These are phyloP conservation scores for Jacaranda copaia DNA, from an alignment of 257 asterid genomes.

Conservation along the genomic window DNA sequence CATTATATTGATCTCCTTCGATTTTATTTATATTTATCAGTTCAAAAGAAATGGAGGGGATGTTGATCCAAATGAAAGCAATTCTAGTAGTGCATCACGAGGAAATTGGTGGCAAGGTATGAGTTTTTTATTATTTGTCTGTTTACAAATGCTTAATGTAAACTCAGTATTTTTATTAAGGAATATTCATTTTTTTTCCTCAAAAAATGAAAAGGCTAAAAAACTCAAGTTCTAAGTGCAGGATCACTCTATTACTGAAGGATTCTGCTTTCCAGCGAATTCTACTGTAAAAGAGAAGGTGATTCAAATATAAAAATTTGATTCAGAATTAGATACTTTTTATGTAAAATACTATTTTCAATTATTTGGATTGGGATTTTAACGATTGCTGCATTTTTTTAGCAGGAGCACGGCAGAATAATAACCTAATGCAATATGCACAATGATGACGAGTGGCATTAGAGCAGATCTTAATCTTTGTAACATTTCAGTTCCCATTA, in stretches of 20 bases:
- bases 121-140: neutral
- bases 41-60: constrained; percentile 57
- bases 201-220: neutral
- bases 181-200: neutral
- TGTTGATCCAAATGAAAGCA: constrained; percentile 59
- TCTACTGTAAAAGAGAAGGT: constrained; percentile 24
- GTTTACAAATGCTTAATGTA: neutral
- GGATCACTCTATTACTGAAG: constrained; percentile 78
- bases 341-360: neutral
- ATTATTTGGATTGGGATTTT: neutral
- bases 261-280: neutral
- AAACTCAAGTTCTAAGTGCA: constrained; percentile 32
- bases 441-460: neutral
- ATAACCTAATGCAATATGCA: neutral
- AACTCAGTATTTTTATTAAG: neutral
- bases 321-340: neutral
- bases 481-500: constrained; percentile 32
- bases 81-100: constrained; percentile 66
- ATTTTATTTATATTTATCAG: constrained; percentile 38
- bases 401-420: constrained; percentile 6
- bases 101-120: constrained; percentile 96
- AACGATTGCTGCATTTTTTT: neutral
- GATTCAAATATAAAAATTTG: neutral
- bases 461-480: constrained; percentile 28
- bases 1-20: neutral